A percentile compares a stretch with the other conserved stretches of the same genome.
phyloP scores from a whole-genome alignment of 2,329 filamentous ascomycete genomes.

The Ascochyta lentis region DNA sequence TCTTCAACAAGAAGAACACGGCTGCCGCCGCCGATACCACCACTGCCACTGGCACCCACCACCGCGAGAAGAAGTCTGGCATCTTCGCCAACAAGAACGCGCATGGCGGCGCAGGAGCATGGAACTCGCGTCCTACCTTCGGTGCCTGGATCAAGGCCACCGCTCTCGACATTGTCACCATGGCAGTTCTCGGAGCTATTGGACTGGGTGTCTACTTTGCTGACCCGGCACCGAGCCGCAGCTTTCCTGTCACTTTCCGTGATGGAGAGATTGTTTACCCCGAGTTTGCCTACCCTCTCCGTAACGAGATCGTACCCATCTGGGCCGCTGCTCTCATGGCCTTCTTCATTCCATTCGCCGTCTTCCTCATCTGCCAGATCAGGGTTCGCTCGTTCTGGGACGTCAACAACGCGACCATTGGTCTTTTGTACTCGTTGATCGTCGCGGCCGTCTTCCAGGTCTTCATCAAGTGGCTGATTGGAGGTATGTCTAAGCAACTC shows the following conservation, averaged over 20 bases:
- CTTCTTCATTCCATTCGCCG: slow-evolving; percentile 67
- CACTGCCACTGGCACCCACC: slow-evolving; percentile 38
- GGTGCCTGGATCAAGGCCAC: slow-evolving; percentile 74
- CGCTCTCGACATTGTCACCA: slow-evolving; percentile 72
- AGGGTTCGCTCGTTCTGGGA: slow-evolving; percentile 61
- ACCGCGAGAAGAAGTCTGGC: slow-evolving; percentile 38
- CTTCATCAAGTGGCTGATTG: slow-evolving; percentile 77
- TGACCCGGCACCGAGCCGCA: slow-evolving; percentile 70
- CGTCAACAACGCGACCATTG: slow-evolving; percentile 73
- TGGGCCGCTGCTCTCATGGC: slow-evolving; percentile 73
- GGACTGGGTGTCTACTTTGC: slow-evolving; percentile 73
- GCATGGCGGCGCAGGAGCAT: slow-evolving; percentile 24
- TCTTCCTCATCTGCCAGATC: slow-evolving; percentile 71
- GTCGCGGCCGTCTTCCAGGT: slow-evolving; percentile 77
- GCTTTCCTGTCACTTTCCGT: slow-evolving; percentile 70
- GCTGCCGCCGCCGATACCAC: slow-evolving; percentile 47
- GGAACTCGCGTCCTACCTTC: slow-evolving; percentile 60
- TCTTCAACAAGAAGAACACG: slow-evolving; percentile 48
- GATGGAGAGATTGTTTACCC: slow-evolving; percentile 73
- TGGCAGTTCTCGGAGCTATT: slow-evolving; percentile 69
- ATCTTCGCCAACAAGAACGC: slow-evolving; percentile 31
- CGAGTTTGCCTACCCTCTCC: slow-evolving; percentile 73
- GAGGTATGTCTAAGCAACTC: slow-evolving; percentile 57
- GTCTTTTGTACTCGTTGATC: slow-evolving; percentile 73
- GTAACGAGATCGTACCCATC: slow-evolving; percentile 72